A percentile compares a stretch with the other conserved stretches of the same genome.
These are phyloP conservation scores for Phytophthora hybrid DNA, from an alignment of 352 stramenopile species.

Conservation along the genomic window DNA sequence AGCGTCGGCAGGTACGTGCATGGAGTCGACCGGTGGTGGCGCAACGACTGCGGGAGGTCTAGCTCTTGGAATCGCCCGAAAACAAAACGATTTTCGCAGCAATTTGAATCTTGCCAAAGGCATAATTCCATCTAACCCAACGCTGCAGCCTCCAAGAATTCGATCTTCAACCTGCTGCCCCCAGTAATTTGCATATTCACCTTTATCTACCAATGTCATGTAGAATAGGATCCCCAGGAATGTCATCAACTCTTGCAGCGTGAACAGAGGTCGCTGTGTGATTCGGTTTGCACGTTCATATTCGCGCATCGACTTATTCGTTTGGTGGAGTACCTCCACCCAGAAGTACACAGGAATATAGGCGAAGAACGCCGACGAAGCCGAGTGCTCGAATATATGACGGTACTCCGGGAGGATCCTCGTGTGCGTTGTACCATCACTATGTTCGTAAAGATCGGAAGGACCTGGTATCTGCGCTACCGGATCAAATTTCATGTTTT, in stretches of 20 bases:
- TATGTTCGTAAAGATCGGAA: constrained; percentile 4
- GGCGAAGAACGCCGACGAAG: constrained; percentile 21
- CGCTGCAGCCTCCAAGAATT: constrained; percentile 6
- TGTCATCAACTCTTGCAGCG: constrained; percentile 41
- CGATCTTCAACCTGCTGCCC: constrained; percentile 28
- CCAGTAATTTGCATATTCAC: constrained; percentile 13
- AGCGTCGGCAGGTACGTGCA: not conserved
- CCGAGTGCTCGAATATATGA: constrained; percentile 27
- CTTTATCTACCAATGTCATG: constrained; percentile 38
- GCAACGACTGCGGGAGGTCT: not conserved
- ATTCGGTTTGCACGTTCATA: not conserved
- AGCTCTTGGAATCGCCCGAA: constrained; percentile 3
- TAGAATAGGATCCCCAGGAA: constrained; percentile 47
- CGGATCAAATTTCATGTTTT: constrained; percentile 25
- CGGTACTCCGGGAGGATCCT: constrained; percentile 10
- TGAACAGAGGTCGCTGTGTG: not conserved
- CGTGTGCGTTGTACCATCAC: constrained; percentile 17
- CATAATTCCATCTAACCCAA: constrained; percentile 28
- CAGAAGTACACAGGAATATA: constrained; percentile 39
- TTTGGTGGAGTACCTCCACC: constrained; percentile 38
- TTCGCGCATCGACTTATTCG: constrained; percentile 20
- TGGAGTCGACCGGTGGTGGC: not conserved
- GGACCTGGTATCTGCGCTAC: constrained; percentile 7
- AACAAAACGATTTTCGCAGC: constrained; percentile 32
- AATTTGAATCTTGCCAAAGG: constrained; percentile 29